Base-by-base conservation (phyloP, 495 filamentous ascomycete species). In the Eremomyces bilateralis region DNA sequence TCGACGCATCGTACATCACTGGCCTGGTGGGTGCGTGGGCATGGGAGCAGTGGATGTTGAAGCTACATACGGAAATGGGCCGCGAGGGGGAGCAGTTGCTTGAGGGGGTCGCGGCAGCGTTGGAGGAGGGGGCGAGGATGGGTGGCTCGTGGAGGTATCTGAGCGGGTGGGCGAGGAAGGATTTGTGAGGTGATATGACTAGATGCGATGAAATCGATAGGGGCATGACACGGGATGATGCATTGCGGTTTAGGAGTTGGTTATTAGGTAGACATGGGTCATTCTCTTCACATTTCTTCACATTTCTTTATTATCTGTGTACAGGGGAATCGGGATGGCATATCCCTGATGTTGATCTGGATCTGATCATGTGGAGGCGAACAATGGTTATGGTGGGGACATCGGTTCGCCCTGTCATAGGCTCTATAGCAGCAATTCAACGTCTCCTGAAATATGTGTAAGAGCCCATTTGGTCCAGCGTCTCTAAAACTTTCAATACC, bases 1-100 rank as follows among this genome's bases (percentile, higher is more conserved):
- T 70, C 16, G 70, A 76, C 43, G 68, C 69, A 15, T 80, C 81
- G 1, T 70, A 63, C 38, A 60, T 93, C 32, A 73, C 80, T 0
- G 82, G 82, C 4, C 47, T 94, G 13, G 68, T 91, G 3, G 88
- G 83, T 10, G 70, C 73, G 18, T 91, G 85, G 81, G 67, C 73
- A 44, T 97, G 85, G 85, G 88, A 95, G 65, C 76, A 79, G 53
- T 95, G 88, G 88, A 65, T 94, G 53, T 49, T 94, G 41, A 80
- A 76, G 54, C 57, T 84, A 46, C 74, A 84, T 52, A 63, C 71
- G 50, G 84, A 92, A 60, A 82, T 78, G 63, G 76, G 75, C 4
- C 67, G 69, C 8, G 70, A 69, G 21, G 57, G 59, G 21, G 61
- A 71, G 39, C 56, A 61, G 40, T 62, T 50, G 56, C 63, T 92